phyloP scores from a whole-genome alignment of 305 asterid species.

The Salvia sclarea region DNA sequence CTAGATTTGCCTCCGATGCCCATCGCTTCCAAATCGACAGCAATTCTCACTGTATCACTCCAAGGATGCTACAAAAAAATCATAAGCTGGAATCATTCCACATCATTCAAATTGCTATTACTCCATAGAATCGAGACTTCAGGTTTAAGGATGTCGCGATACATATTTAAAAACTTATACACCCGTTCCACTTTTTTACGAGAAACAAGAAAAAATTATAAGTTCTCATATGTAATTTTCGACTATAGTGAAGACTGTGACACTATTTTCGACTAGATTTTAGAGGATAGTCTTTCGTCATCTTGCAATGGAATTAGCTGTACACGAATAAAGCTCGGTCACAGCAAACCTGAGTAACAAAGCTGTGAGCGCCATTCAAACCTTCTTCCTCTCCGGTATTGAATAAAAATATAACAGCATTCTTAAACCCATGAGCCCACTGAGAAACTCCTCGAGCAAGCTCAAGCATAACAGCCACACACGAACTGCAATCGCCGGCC shows the following conservation, averaged over 20 bases:
- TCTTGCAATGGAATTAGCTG: constrained; percentile 3
- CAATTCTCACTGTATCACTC: constrained; percentile 78
- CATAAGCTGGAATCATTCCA: constrained; percentile 21
- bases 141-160: constrained; percentile 11
- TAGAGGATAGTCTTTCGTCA: background rate
- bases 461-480: constrained; percentile 97
- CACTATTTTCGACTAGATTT: background rate
- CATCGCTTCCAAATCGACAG: constrained; percentile 98
- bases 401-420: constrained; percentile 78
- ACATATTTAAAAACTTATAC: background rate
- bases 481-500: constrained; percentile 98
- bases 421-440: constrained; percentile 97
- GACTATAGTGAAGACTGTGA: background rate
- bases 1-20: constrained; percentile 93
- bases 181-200: background rate
- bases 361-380: constrained; percentile 96
- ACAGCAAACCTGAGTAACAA: constrained; percentile 82
- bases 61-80: constrained; percentile 81
- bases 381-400: constrained; percentile 99
- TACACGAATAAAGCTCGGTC: constrained; percentile 18
- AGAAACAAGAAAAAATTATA: background rate
- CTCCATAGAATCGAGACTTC: constrained; percentile 18
- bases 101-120: constrained; percentile 7
- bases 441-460: constrained; percentile 98
- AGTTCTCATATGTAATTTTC: background rate